These are phyloP conservation scores for Penicillium alfredii DNA, from an alignment of 495 filamentous ascomycete genomes.

Conservation along the genomic window DNA sequence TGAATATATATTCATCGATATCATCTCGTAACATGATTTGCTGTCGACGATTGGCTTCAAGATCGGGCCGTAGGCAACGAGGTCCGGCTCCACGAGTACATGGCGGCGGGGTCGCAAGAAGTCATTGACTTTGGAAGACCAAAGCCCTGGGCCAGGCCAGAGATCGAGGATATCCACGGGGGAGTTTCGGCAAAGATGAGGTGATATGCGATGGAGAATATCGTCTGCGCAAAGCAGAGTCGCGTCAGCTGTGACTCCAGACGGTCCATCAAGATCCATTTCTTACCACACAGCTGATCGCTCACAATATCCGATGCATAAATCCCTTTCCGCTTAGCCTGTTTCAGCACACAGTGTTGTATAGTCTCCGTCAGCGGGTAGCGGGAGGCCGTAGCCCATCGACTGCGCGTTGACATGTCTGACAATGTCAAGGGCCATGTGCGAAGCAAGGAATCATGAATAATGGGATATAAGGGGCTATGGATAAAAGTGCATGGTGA, in stretches of 20 bases:
- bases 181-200: constrained; percentile 53
- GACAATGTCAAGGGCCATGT: too few relatives aligned
- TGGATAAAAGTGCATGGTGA: too few relatives aligned
- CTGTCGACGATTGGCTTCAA: constrained; percentile 58
- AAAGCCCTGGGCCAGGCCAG: constrained; percentile 69
- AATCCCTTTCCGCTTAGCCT: background rate
- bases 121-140: constrained; percentile 69
- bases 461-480: too few relatives aligned
- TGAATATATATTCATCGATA: constrained; percentile 40
- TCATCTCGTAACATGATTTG: constrained; percentile 48
- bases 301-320: constrained; percentile 43
- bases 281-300: constrained; percentile 56
- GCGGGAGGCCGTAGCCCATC: too few relatives aligned
- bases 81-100: constrained; percentile 67
- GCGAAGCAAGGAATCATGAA: too few relatives aligned
- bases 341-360: constrained; percentile 3
- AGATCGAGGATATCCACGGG: constrained; percentile 81
- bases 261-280: background rate
- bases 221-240: constrained; percentile 33
- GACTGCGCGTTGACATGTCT: too few relatives aligned
- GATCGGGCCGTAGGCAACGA: constrained; percentile 45
- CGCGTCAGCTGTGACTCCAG: too few relatives aligned
- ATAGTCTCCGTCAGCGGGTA: constrained; percentile 20
- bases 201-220: constrained; percentile 47
- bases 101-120: constrained; percentile 70